Conservation (phyloP, 2,329 filamentous ascomycete species). For the Botryotinia globosa region DNA sequence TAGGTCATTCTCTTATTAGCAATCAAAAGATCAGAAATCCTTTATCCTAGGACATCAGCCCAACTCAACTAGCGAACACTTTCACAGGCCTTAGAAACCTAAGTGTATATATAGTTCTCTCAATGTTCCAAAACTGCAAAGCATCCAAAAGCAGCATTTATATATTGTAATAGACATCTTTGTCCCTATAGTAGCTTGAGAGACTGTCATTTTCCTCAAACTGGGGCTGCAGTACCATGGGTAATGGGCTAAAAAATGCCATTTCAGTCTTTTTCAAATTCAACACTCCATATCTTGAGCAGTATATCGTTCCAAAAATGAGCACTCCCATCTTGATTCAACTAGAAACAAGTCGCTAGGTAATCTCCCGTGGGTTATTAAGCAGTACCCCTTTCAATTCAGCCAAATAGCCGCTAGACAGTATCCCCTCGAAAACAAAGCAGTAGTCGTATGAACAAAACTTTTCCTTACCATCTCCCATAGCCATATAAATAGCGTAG, state of each 20-base stretch:
- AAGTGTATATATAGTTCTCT: neutral
- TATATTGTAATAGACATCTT: no score
- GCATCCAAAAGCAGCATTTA: no score
- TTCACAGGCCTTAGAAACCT: rapidly evolving
- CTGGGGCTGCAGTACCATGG: rapidly evolving
- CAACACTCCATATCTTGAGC: rapidly evolving
- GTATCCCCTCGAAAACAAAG: rapidly evolving
- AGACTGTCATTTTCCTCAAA: no score
- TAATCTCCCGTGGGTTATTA: rapidly evolving
- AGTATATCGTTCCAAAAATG: neutral
- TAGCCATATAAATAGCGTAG: neutral
- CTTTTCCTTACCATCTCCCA: rapidly evolving
- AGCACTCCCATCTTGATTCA: no score
- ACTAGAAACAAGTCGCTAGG: rapidly evolving
- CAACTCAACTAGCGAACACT: neutral
- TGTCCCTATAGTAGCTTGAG: no score
- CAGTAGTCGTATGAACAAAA: neutral
- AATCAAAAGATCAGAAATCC: neutral
- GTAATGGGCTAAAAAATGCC: rapidly evolving
- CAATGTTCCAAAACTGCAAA: rapidly evolving
- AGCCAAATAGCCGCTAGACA: neutral
- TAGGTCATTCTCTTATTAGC: neutral
- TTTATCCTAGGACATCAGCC: neutral
- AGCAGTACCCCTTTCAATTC: neutral
- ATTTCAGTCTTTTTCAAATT: neutral